Percentiles rank a stretch among this genome's conserved stretches.
phyloP scores from a whole-genome alignment of 2,329 filamentous ascomycete species.

The Xylogone sp. region DNA sequence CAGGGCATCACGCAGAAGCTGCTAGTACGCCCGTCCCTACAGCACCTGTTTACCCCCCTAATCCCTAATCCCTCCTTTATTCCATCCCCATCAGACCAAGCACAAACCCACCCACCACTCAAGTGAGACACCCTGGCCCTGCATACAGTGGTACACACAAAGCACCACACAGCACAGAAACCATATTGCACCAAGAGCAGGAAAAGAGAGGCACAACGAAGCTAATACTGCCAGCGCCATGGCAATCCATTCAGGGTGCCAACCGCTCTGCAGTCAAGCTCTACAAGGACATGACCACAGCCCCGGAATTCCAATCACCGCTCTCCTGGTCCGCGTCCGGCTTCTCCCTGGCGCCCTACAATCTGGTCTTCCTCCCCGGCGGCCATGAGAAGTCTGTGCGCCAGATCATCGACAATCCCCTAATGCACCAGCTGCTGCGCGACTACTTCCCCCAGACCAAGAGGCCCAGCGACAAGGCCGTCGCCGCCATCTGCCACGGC shows the following conservation, averaged over 20 bases:
- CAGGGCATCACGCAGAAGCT: slow-evolving; percentile 45
- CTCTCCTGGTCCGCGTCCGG: slow-evolving; percentile 39
- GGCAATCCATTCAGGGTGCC: slow-evolving; percentile 54
- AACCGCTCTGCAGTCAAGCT: slow-evolving; percentile 34
- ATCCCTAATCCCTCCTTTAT: too few relatives aligned
- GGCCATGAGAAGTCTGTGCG: slow-evolving; percentile 49
- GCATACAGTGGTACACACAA: too few relatives aligned
- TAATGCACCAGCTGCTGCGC: slow-evolving; percentile 39
- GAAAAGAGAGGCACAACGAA: too few relatives aligned
- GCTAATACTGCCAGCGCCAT: slow-evolving; percentile 35
- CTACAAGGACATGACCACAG: slow-evolving; percentile 41
- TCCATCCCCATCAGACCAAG: too few relatives aligned
- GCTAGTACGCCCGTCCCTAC: slow-evolving; percentile 33
- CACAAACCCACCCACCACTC: too few relatives aligned
- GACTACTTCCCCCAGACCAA: slow-evolving; percentile 44
- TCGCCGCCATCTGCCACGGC: slow-evolving; percentile 50
- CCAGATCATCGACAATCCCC: slow-evolving; percentile 45
- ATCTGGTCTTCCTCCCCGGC: slow-evolving; percentile 47
- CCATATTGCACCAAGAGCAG: neutral
- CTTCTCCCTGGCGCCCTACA: slow-evolving; percentile 42
- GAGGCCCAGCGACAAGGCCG: slow-evolving; percentile 38
- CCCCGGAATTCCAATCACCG: slow-evolving; percentile 38
- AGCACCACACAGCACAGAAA: too few relatives aligned
- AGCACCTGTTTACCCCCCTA: neutral
- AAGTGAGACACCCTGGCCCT: too few relatives aligned